A percentile compares a stretch with the other conserved stretches of the same genome.
Evolutionary conservation across 805 yeast species (phyloP).

Genomic region (Isabelozyma gotoi): DNA sequence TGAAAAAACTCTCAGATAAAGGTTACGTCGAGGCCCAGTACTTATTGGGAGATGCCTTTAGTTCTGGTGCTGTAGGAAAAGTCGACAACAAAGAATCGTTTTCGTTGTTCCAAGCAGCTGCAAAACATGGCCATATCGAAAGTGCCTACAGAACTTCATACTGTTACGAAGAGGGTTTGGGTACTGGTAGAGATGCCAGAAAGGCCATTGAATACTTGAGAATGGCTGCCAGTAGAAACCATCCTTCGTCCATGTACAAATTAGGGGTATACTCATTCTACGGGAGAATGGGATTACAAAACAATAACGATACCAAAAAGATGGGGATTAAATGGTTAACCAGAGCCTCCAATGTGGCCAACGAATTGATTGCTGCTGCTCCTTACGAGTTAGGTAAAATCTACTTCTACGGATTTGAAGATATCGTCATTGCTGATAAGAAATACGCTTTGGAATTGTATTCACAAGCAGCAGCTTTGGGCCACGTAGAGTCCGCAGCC

Average conservation of each 20-base stretch:
- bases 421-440: conserved; percentile 79
- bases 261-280: conserved; percentile 85
- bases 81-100: conserved; percentile 78
- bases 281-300: conserved; percentile 77
- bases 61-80: conserved; percentile 82
- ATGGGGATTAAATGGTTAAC: conserved; percentile 91
- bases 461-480: conserved; percentile 85
- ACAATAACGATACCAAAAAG: conserved; percentile 67
- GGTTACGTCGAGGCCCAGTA: conserved; percentile 92
- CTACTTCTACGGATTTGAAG: conserved; percentile 79
- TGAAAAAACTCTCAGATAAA: conserved; percentile 70
- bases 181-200: conserved; percentile 84
- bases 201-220: conserved; percentile 80
- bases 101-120: conserved; percentile 78
- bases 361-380: conserved; percentile 84
- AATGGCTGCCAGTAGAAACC: conserved; percentile 87
- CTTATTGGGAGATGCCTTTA: conserved; percentile 83
- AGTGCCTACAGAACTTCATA: conserved; percentile 88
- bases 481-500: conserved; percentile 78
- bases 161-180: conserved; percentile 92
- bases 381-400: conserved; percentile 90
- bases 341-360: conserved; percentile 82
- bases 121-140: conserved; percentile 90
- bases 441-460: conserved; percentile 84
- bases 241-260: conserved; percentile 96